A percentile compares a stretch with the other conserved stretches of the same genome.
phyloP scores from a whole-genome alignment of 2,329 filamentous ascomycete species.

The Colletotrichum acutatum region DNA sequence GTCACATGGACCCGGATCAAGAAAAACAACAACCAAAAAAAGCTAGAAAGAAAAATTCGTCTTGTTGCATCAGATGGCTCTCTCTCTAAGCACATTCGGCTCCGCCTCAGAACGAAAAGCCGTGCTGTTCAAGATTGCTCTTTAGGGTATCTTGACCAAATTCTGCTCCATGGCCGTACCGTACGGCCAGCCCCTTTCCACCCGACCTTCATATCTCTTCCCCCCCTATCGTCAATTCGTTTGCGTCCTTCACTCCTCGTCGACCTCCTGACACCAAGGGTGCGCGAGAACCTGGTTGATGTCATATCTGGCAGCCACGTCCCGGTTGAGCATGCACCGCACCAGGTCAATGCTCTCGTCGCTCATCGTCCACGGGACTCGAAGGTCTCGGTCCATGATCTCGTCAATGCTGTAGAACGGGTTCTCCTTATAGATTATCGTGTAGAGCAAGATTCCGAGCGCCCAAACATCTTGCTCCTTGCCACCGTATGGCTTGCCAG shows the following conservation, averaged over 20 bases:
- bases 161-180: slow-evolving; percentile 16
- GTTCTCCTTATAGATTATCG: slow-evolving; percentile 99
- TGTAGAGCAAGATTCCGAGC: slow-evolving; percentile 95
- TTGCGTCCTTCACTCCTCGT: slow-evolving; percentile 25
- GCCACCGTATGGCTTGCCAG: slow-evolving; percentile 89
- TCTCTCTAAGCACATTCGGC: slow-evolving; percentile 30
- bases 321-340: slow-evolving; percentile 89
- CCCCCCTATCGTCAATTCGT: slow-evolving; percentile 20
- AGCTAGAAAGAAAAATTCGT: slow-evolving; percentile 5
- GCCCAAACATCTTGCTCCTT: slow-evolving; percentile 99
- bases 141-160: slow-evolving; percentile 36
- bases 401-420: slow-evolving; percentile 99
- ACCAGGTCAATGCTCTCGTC: slow-evolving; percentile 95
- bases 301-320: slow-evolving; percentile 84
- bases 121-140: slow-evolving; percentile 35
- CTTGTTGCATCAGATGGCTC: slow-evolving; percentile 32
- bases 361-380: slow-evolving; percentile 88
- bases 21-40: not conserved
- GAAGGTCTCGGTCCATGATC: slow-evolving; percentile 96
- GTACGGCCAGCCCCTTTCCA: not conserved
- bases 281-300: slow-evolving; percentile 91
- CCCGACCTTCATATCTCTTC: not conserved
- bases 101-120: slow-evolving; percentile 4
- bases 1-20: slow-evolving; percentile 8
- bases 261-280: slow-evolving; percentile 72